Conservation (phyloP, 139 green algal species). For the Chlamydomonas incerta region DNA sequence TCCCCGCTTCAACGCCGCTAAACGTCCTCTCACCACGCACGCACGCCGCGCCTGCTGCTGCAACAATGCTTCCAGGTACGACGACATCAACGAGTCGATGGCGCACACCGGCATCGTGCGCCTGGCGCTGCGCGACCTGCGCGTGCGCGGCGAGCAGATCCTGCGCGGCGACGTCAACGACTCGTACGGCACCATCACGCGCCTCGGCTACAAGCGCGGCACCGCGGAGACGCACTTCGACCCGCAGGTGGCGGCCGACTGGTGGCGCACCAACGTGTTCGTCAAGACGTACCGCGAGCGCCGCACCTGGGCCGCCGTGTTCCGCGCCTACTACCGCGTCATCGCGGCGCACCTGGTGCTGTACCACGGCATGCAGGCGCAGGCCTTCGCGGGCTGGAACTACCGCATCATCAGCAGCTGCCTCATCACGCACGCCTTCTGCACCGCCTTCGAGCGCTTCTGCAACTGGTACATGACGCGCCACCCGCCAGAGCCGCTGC, state of each 20-base stretch:
- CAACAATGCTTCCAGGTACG: neutral
- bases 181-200: conserved; percentile 52
- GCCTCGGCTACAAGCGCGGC: conserved; percentile 49
- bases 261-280: conserved; percentile 61
- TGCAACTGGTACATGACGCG: conserved; percentile 64
- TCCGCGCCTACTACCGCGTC: conserved; percentile 65
- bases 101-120: conserved; percentile 44
- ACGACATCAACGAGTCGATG: conserved; percentile 46
- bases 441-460: conserved; percentile 53
- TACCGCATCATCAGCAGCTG: conserved; percentile 43
- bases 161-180: conserved; percentile 50
- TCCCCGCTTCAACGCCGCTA: too few species aligned
- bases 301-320: conserved; percentile 58
- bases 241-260: conserved; percentile 55
- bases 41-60: too few species aligned
- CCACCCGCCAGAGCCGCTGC: conserved; percentile 51
- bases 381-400: conserved; percentile 42
- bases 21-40: too few species aligned
- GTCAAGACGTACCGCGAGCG: conserved; percentile 71
- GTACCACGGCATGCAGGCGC: conserved; percentile 60
- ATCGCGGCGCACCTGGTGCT: conserved; percentile 52
- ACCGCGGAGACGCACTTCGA: conserved; percentile 42
- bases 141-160: conserved; percentile 46
- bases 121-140: conserved; percentile 29
- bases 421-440: conserved; percentile 46